Evolutionary conservation across 2,329 filamentous ascomycete genomes (phyloP), one percentile per base, ranked within the genome.

Genomic region (Chrysosporium queenslandicum): DNA sequence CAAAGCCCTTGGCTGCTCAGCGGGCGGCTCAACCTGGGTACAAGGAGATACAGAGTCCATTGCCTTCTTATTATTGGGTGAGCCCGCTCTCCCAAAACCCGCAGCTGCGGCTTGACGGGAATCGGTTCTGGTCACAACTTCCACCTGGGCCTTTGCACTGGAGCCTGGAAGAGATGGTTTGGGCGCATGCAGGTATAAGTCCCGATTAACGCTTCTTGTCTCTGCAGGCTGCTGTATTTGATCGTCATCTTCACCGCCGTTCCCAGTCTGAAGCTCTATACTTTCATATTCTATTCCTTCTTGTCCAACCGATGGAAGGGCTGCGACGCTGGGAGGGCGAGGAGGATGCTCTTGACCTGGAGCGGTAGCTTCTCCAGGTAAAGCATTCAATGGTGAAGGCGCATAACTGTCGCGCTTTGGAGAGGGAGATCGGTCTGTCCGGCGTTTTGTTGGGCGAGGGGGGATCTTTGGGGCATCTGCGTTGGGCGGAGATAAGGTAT

Each of bases 211-310:
- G 60, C 83, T 87, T 63, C 86, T 82, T 18, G 84, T 90, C 67
- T 92, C 84, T 61, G 85, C 78, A 8, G 85, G 81, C 4, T 79
- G 77, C 30, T 68, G 46, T 45, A 66, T 54, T 52, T 64, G 60
- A 56, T 67, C 64, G 63, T 78, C 71, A 60, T 64, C 50, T 50
- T 64, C 59, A 56, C 66, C 64, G 63, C 77, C 71, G 59, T 73
- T 63, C 34, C 68, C 64, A 60, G 64, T 71, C 39, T 66, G 64
- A 58, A 70, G 65, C 57, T 71, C 68, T 47, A 81, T 72, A 62
- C 80, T 84, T 49, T 81, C 87, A 70, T 96, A 96, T 71, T 96
- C 91, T 59, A 77, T 81, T 57, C 91, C 91, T 71, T 96, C 91
- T 65, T 96, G 83, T 53, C 91, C 91, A 52, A 95, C 77, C 0